Evolutionary conservation across 2,329 filamentous ascomycete species (phyloP), one percentile per base, ranked within the genome.

Genomic region (Diaporthe aspalathi): DNA sequence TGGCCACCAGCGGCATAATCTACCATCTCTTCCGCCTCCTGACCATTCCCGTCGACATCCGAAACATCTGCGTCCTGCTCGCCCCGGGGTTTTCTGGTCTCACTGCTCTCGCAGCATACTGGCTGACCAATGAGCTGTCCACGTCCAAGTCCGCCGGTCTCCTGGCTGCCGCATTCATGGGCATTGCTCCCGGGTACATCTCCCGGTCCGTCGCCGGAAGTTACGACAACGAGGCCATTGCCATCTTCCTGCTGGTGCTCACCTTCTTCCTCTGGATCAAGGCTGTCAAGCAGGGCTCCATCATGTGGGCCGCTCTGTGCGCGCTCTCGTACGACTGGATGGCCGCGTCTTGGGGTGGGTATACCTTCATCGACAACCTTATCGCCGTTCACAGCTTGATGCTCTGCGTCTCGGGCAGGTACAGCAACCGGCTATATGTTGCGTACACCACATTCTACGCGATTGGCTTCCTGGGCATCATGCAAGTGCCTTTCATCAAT

Each of bases 221-320:
- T 82, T 99, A 99, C 85, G 96, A 99, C 83, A 98, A 99, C 86
- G 96, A 99, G 85, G 96, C 96, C 76, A 99, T 99, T 85, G 95
- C 96, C 79, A 99, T 99, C 81, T 99, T 99, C 87, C 87, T 99
- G 77, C 89, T 99, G 40, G 96, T 99, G 75, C 98, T 97, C 82
- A 99, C 96, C 80, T 99, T 99, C 84, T 99, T 91, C 84, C 90
- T 99, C 67, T 99, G 96, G 96, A 97, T 99, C 85, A 98, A 98
- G 88, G 94, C 96, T 24, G 88, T 99, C 76, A 99, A 99, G 87
- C 89, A 94, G 71, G 96, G 96, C 32, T 98, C 96, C 65, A 94
- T 97, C 81, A 93, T 98, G 83, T 99, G 95, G 95, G 95, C 94
- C 77, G 95, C 94, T 47, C 87, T 98, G 74, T 96, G 95, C 77